Evolutionary conservation across 371 early-diverging fungal species (phyloP).

Genomic region (Apophysomyces trapeziformis): DNA sequence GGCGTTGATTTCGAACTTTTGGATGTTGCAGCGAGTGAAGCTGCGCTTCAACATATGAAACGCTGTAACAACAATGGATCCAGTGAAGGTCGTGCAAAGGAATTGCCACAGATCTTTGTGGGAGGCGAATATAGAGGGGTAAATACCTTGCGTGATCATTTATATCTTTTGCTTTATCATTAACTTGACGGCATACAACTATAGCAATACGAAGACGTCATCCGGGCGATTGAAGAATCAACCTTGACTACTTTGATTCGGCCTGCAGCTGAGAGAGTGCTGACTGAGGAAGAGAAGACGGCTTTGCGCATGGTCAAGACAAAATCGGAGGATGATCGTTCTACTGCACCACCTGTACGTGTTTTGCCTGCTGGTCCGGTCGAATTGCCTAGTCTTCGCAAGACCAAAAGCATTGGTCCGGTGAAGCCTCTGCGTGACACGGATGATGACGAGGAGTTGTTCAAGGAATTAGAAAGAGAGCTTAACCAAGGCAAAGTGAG

Average conservation of each 20-base stretch:
- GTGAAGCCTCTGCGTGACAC: conserved; percentile 37
- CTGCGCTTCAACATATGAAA: conserved; percentile 50
- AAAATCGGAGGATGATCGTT: conserved; percentile 10
- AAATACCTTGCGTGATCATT: conserved; percentile 4
- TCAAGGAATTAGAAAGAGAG: conserved; percentile 41
- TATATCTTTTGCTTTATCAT: background rate
- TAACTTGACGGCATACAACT: background rate
- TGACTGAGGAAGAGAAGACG: conserved; percentile 39
- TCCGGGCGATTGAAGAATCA: conserved; percentile 28
- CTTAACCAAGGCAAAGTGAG: conserved; percentile 34
- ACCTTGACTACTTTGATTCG: conserved; percentile 25
- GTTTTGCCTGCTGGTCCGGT: conserved; percentile 31
- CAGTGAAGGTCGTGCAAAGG: conserved; percentile 36
- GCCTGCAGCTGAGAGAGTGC: conserved; percentile 36
- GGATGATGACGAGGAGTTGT: conserved; percentile 48
- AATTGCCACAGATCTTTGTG: conserved; percentile 46
- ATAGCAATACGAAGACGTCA: conserved; percentile 39
- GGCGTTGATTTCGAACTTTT: conserved; percentile 40
- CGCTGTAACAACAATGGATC: conserved; percentile 39
- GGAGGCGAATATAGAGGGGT: conserved; percentile 51
- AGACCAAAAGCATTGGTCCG: conserved; percentile 22
- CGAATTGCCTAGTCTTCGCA: conserved; percentile 27
- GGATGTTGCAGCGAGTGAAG: conserved; percentile 50
- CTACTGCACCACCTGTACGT: conserved; percentile 21
- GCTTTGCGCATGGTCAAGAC: conserved; percentile 39